Conservation (phyloP, 2,329 filamentous ascomycete genomes). For the Rasamsonia emersonii region DNA sequence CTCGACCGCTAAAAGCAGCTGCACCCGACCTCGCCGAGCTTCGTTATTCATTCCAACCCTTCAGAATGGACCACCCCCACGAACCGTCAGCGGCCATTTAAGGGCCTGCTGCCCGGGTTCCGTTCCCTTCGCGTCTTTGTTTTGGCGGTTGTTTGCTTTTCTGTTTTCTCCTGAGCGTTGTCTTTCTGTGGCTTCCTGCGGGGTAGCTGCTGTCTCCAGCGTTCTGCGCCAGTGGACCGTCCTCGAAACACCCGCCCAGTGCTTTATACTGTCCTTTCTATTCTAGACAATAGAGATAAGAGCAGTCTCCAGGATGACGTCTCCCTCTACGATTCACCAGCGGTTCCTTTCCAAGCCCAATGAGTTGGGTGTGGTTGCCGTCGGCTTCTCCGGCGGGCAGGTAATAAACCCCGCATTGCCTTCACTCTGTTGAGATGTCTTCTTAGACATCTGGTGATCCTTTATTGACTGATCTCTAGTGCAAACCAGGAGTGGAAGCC, state of each 20-base stretch:
- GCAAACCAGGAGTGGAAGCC: constrained; percentile 84
- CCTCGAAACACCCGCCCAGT: not conserved
- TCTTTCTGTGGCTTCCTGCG: no score
- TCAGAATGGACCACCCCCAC: not conserved
- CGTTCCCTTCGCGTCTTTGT: not conserved
- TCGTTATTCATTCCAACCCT: no score
- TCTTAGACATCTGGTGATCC: constrained; percentile 1
- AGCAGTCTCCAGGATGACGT: constrained; percentile 37
- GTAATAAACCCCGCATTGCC: constrained; percentile 42
- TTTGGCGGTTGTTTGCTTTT: no score
- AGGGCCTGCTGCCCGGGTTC: not conserved
- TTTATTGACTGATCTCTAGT: constrained; percentile 40
- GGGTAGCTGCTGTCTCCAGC: not conserved
- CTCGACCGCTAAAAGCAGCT: constrained; percentile 40
- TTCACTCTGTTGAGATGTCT: not conserved
- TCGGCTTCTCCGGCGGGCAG: constrained; percentile 94
- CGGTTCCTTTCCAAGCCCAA: constrained; percentile 73
- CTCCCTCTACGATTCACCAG: constrained; percentile 50
- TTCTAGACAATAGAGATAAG: not conserved
- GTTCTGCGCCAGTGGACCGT: not conserved
- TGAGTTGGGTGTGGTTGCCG: constrained; percentile 84
- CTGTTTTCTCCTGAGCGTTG: no score
- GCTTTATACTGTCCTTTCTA: constrained; percentile 1
- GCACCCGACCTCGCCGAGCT: no score
- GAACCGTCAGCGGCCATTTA: not conserved